phyloP scores from a whole-genome alignment of 2,329 filamentous ascomycete species.

The Trichophyton benhamiae region DNA sequence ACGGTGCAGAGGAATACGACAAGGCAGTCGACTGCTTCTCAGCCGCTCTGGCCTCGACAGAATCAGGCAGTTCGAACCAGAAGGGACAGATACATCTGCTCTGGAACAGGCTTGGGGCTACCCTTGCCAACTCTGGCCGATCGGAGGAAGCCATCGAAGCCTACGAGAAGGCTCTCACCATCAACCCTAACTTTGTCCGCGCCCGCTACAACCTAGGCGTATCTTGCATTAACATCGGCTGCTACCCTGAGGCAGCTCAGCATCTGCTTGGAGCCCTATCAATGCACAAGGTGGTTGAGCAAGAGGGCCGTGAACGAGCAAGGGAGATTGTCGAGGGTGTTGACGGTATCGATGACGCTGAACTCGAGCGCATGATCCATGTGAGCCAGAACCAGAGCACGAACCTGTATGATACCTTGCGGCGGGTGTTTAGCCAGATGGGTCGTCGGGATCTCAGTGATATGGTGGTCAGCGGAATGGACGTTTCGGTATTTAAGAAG shows the following conservation, averaged over 20 bases:
- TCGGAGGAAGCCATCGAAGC: constrained; percentile 93
- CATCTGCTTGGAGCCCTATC: constrained; percentile 83
- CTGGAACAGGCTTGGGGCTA: constrained; percentile 94
- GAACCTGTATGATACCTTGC: constrained; percentile 86
- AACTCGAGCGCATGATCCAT: constrained; percentile 74
- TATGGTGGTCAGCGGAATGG: constrained; percentile 75
- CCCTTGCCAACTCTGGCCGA: constrained; percentile 84
- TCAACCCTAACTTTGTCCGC: constrained; percentile 92
- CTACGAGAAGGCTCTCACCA: constrained; percentile 79
- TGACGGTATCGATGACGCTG: constrained; percentile 50
- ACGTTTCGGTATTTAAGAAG: constrained; percentile 74
- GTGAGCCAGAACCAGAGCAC: constrained; percentile 79
- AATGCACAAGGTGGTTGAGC: constrained; percentile 92
- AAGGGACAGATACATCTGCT: constrained; percentile 80
- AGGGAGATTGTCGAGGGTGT: constrained; percentile 62
- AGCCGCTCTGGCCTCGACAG: constrained; percentile 72
- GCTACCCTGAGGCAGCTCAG: constrained; percentile 81
- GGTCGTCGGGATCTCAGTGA: constrained; percentile 76
- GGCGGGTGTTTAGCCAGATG: constrained; percentile 96
- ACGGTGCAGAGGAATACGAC: constrained; percentile 93
- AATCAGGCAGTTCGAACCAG: constrained; percentile 72
- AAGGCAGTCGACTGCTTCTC: constrained; percentile 99
- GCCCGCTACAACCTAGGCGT: constrained; percentile 95
- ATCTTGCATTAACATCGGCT: constrained; percentile 93
- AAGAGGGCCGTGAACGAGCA: constrained; percentile 69